phyloP scores from a whole-genome alignment of 2,329 filamentous ascomycete species.

The Pseudogymnoascus sp. region DNA sequence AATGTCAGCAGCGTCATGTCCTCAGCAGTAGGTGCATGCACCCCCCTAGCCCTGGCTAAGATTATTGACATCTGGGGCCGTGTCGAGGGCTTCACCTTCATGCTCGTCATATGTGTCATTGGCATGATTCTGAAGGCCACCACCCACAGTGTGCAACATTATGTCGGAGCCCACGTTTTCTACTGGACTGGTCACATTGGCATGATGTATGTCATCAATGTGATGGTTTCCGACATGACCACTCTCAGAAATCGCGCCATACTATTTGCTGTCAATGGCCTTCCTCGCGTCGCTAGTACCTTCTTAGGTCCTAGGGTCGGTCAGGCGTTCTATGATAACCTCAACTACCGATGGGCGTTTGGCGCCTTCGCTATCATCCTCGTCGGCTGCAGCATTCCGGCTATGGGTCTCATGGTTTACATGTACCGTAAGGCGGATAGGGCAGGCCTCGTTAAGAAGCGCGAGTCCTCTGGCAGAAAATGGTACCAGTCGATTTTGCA shows the following conservation, averaged over 20 bases:
- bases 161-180: slow-evolving; percentile 48
- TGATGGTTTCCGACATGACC: slow-evolving; percentile 38
- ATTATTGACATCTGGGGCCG: slow-evolving; percentile 41
- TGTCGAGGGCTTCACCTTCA: slow-evolving; percentile 36
- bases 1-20: slow-evolving; percentile 21
- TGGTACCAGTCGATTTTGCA: neutral
- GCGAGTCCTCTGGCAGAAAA: neutral
- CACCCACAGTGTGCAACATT: slow-evolving; percentile 47
- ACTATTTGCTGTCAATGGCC: slow-evolving; percentile 33
- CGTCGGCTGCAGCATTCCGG: neutral
- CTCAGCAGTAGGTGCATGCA: slow-evolving; percentile 11
- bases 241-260: slow-evolving; percentile 35
- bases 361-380: slow-evolving; percentile 6
- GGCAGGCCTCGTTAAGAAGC: neutral
- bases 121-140: slow-evolving; percentile 55
- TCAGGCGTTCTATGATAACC: slow-evolving; percentile 11
- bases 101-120: slow-evolving; percentile 27
- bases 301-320: slow-evolving; percentile 31
- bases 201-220: slow-evolving; percentile 32
- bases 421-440: neutral
- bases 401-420: neutral
- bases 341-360: slow-evolving; percentile 11
- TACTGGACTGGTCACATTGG: slow-evolving; percentile 38
- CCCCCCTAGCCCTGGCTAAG: slow-evolving; percentile 37
- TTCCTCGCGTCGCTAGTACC: slow-evolving; percentile 35